Conservation (phyloP, 1,284 basidiomycete species). For the Paramarasmius palmivorus region DNA sequence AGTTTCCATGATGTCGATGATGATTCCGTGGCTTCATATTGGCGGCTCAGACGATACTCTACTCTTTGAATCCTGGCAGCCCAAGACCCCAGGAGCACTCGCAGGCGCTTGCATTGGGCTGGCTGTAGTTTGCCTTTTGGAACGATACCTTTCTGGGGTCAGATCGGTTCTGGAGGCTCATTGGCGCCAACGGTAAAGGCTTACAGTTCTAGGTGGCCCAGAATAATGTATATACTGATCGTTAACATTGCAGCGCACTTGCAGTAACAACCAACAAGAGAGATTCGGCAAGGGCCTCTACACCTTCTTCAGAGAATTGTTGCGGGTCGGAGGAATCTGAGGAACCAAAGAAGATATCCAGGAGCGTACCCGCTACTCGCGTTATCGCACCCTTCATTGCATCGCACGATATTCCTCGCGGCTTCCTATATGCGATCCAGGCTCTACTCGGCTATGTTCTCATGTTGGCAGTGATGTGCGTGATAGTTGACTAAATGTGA, state of each 20-base stretch:
- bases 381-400: conserved; percentile 57
- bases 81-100: conserved; percentile 65
- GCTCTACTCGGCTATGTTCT: conserved; percentile 57
- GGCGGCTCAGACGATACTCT: conserved; percentile 55
- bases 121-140: conserved; percentile 64
- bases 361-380: conserved; percentile 21
- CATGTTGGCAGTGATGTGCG: conserved; percentile 77
- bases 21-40: conserved; percentile 71
- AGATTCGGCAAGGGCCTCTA: background rate
- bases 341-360: background rate
- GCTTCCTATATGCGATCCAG: conserved; percentile 56
- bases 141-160: conserved; percentile 63
- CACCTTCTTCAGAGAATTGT: conserved; percentile 12
- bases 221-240: background rate
- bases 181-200: conserved; percentile 44
- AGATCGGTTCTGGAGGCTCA: conserved; percentile 50
- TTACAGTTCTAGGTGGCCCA: background rate
- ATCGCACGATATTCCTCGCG: conserved; percentile 63
- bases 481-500: conserved; percentile 12
- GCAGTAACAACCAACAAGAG: background rate
- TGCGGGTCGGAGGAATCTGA: background rate
- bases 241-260: background rate
- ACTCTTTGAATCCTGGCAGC: conserved; percentile 69
- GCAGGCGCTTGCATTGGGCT: conserved; percentile 75
- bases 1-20: conserved; percentile 33